A percentile compares a stretch with the other conserved stretches of the same genome.
These are phyloP conservation scores for Plasmodium vivax DNA, from an alignment of 169 alveolate genomes.

Conservation along the genomic window DNA sequence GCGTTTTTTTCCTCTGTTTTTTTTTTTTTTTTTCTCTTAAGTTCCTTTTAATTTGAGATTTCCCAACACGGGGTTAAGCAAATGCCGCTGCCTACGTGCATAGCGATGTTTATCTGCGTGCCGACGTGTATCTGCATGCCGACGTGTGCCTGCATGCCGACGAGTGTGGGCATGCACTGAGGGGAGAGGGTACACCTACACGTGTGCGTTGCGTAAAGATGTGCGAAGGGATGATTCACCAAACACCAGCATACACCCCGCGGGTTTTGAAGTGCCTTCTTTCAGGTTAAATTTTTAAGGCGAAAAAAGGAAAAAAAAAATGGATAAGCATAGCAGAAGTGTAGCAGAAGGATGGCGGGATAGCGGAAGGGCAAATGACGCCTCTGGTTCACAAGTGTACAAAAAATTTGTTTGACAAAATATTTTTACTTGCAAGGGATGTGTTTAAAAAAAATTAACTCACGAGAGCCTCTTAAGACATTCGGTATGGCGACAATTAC, in stretches of 20 bases:
- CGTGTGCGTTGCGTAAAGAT: background rate
- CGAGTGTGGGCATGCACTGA: background rate
- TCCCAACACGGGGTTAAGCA: background rate
- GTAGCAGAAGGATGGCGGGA: background rate
- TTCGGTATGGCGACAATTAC: background rate
- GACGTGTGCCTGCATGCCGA: background rate
- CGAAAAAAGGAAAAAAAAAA: background rate
- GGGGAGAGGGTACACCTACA: background rate
- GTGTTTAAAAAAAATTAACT: background rate
- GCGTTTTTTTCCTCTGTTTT: background rate
- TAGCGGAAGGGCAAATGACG: background rate
- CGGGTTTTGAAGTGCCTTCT: background rate
- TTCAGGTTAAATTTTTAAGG: background rate
- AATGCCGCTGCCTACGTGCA: background rate
- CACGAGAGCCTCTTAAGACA: background rate
- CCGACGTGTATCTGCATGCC: background rate
- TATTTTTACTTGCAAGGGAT: background rate
- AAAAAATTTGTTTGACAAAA: background rate
- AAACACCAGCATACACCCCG: background rate
- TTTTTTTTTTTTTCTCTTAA: background rate
- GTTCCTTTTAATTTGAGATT: background rate
- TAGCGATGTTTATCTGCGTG: background rate
- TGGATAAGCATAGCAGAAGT: background rate
- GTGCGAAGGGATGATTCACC: background rate
- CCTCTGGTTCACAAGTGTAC: background rate